Evolutionary conservation across 306 rosid species (phyloP).

Genomic region (Acacia crassicarpa): DNA sequence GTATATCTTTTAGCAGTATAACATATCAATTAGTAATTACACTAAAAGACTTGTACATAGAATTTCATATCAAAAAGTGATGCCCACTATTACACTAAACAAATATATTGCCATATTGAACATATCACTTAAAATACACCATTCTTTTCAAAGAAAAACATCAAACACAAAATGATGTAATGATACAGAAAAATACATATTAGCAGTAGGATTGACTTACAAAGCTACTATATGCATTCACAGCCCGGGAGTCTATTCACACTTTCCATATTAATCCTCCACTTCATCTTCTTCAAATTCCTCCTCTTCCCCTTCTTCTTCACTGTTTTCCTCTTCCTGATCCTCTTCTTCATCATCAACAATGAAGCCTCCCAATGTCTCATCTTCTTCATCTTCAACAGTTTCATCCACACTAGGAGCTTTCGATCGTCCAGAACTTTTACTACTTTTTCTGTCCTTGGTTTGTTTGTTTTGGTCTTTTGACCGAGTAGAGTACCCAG

Average conservation of each 20-base stretch:
- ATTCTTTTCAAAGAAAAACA: neutral
- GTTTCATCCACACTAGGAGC: constrained; percentile 23
- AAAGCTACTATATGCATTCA: neutral
- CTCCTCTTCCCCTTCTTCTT: constrained; percentile 28
- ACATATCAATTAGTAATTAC: neutral
- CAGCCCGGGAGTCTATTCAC: neutral
- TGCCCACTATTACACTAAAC: neutral
- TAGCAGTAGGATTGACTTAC: neutral
- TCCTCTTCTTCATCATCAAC: constrained; percentile 55
- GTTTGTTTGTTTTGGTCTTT: constrained; percentile 32
- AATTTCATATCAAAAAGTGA: neutral
- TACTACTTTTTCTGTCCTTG: constrained; percentile 29
- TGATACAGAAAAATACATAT: constrained; percentile 6
- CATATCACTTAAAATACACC: neutral
- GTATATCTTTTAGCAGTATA: too few species aligned
- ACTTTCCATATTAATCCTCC: constrained; percentile 24
- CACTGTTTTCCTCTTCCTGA: constrained; percentile 32
- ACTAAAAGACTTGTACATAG: neutral
- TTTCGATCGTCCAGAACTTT: constrained; percentile 41
- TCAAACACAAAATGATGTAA: neutral
- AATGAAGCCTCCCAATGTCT: constrained; percentile 73
- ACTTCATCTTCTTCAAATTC: constrained; percentile 17
- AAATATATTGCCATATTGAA: neutral
- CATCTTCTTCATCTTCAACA: constrained; percentile 45
- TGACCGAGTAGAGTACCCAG: constrained; percentile 65